Conservation (phyloP, 75 land plant species). For the Adiantum capillusveneris region DNA sequence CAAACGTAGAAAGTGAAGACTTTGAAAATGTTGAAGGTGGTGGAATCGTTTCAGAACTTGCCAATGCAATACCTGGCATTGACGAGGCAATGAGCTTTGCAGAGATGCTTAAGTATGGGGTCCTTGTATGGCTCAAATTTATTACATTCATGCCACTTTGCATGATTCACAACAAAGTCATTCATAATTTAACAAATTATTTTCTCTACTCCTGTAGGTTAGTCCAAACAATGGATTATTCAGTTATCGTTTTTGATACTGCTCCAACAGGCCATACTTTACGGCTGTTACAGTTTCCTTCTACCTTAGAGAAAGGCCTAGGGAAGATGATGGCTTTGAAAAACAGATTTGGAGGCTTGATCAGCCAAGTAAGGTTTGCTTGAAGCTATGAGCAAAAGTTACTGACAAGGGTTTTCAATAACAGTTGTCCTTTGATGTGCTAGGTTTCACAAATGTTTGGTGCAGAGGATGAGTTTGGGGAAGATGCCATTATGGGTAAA, state of each 20-base stretch:
- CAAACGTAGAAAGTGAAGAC: conserved; percentile 78
- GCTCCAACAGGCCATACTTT: conserved; percentile 98
- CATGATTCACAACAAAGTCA: no score
- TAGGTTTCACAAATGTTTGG: conserved; percentile 81
- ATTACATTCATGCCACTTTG: no score
- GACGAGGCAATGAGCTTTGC: conserved; percentile 99
- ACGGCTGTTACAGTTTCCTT: conserved; percentile 86
- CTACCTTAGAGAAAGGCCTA: conserved; percentile 94
- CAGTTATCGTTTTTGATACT: conserved; percentile 92
- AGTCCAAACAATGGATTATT: conserved; percentile 97
- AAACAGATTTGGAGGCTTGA: conserved; percentile 80
- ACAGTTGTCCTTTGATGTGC: background rate
- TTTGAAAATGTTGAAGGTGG: conserved; percentile 54
- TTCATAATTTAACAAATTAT: background rate
- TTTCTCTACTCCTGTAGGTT: conserved; percentile 11
- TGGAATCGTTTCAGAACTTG: conserved; percentile 63
- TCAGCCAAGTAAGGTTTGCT: conserved; percentile 57
- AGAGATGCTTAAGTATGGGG: conserved; percentile 82
- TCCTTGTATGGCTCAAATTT: no score
- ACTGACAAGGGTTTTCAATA: no score
- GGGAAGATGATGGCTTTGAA: conserved; percentile 81
- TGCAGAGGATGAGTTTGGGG: conserved; percentile 64
- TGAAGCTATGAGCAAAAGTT: no score
- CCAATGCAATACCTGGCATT: conserved; percentile 97
- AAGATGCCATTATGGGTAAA: conserved; percentile 84